Evolutionary conservation across 495 filamentous ascomycete species (phyloP).

Genomic region (Achaetomiella virescens): DNA sequence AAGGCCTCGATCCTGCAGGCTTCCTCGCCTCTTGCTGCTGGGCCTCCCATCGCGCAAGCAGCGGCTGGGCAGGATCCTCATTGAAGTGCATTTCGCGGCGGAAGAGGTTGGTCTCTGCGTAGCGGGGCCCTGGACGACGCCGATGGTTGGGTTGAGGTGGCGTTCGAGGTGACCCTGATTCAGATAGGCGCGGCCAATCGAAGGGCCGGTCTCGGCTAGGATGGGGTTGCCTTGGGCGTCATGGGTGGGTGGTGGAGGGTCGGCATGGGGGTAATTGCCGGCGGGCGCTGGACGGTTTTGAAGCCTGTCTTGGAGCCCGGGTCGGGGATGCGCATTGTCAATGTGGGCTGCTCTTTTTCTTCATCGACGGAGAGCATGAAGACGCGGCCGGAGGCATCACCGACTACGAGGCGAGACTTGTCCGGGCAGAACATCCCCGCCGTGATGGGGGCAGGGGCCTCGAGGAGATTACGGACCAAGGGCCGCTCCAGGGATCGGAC

Average conservation of each 20-base stretch:
- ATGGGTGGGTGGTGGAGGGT: constrained; percentile 32
- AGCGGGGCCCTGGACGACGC: constrained; percentile 44
- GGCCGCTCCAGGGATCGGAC: constrained; percentile 48
- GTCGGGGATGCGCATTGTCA: constrained; percentile 20
- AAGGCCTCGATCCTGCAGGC: background rate
- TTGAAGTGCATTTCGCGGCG: constrained; percentile 36
- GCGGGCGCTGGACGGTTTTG: constrained; percentile 33
- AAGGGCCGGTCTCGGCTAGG: constrained; percentile 16
- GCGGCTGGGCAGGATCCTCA: constrained; percentile 26
- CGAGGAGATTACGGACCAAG: constrained; percentile 55
- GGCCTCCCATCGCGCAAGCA: constrained; percentile 27
- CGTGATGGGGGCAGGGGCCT: constrained; percentile 48
- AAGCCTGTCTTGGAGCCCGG: background rate
- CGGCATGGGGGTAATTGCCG: constrained; percentile 38
- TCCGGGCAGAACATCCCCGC: constrained; percentile 70
- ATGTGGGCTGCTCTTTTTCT: constrained; percentile 21
- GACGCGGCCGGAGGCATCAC: constrained; percentile 68
- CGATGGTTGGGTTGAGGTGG: constrained; percentile 33
- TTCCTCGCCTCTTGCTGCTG: constrained; percentile 23
- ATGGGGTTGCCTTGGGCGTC: constrained; percentile 15
- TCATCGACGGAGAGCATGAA: constrained; percentile 55
- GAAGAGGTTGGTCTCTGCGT: constrained; percentile 33
- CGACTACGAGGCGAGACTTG: constrained; percentile 62
- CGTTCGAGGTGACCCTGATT: constrained; percentile 23
- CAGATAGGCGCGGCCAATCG: constrained; percentile 26